These are phyloP conservation scores for Leonotis leonurus DNA, from an alignment of 257 asterid species.

Conservation along the genomic window DNA sequence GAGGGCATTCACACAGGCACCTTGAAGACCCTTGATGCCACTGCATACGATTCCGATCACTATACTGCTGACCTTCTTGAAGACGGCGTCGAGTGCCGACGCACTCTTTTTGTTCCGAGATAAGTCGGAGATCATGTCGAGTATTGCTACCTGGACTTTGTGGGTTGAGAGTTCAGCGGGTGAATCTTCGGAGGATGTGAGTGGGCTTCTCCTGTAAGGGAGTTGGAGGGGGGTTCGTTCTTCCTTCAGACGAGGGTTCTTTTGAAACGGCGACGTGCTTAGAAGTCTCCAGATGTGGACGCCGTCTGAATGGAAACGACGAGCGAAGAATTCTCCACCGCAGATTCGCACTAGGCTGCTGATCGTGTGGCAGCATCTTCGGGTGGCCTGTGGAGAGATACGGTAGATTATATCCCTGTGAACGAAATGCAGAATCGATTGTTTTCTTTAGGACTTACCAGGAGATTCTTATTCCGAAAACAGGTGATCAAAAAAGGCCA, in stretches of 20 bases:
- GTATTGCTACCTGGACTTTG: conserved; percentile 71
- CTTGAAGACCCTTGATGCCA: conserved; percentile 70
- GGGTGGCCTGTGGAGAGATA: conserved; percentile 47
- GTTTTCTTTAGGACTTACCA: conserved; percentile 36
- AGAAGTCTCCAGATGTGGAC: conserved; percentile 78
- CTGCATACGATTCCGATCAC: conserved; percentile 78
- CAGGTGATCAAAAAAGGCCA: conserved; percentile 92
- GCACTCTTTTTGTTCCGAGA: conserved; percentile 53
- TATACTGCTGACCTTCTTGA: conserved; percentile 72
- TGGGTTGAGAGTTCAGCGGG: conserved; percentile 60
- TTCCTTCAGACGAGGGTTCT: conserved; percentile 38
- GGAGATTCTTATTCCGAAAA: conserved; percentile 64
- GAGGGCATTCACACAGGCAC: conserved; percentile 61
- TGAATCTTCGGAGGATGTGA: conserved; percentile 39
- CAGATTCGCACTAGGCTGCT: conserved; percentile 53
- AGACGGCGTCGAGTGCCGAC: conserved; percentile 53
- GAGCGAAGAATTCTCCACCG: conserved; percentile 92
- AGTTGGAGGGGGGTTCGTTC: conserved; percentile 52
- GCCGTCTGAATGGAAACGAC: conserved; percentile 77
- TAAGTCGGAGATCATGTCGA: conserved; percentile 60
- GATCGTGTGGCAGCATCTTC: conserved; percentile 55
- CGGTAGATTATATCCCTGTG: no score
- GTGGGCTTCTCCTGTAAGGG: conserved; percentile 49
- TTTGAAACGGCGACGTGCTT: conserved; percentile 72
- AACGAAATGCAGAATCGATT: neutral